These are phyloP conservation scores for Microdochium paspali DNA, from an alignment of 2,329 filamentous ascomycete genomes.

Conservation along the genomic window DNA sequence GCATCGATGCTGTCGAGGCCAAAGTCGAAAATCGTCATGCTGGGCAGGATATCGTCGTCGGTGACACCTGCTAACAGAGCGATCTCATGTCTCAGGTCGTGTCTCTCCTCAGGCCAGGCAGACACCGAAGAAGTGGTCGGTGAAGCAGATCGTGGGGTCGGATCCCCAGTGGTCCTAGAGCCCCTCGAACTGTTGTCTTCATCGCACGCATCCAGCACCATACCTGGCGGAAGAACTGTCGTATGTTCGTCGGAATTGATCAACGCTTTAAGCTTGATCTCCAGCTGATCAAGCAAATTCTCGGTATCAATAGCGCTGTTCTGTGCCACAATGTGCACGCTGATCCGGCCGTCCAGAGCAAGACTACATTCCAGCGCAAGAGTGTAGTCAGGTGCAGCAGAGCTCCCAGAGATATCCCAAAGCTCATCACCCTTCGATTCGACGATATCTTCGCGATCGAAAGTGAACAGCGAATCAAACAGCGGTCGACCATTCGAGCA, in stretches of 20 bases:
- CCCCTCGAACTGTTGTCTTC: not conserved
- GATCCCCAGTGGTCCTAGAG: not conserved
- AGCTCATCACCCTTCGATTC: conserved; percentile 20
- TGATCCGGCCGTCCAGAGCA: conserved; percentile 31
- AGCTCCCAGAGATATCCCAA: conserved; percentile 45
- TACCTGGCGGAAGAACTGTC: not conserved
- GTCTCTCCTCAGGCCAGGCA: conserved; percentile 47
- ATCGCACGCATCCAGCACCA: not conserved
- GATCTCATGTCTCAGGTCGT: conserved; percentile 50
- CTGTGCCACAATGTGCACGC: conserved; percentile 51
- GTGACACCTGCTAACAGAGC: conserved; percentile 48
- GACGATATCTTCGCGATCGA: conserved; percentile 45
- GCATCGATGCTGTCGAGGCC: conserved; percentile 89
- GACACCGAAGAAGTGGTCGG: conserved; percentile 25
- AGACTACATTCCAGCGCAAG: conserved; percentile 64
- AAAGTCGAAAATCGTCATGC: conserved; percentile 65
- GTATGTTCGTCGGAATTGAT: conserved; percentile 3
- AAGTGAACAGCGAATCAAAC: conserved; percentile 79
- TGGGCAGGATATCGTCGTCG: conserved; percentile 38
- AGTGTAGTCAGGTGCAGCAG: conserved; percentile 56
- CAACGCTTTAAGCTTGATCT: conserved; percentile 17
- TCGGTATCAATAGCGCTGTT: conserved; percentile 21
- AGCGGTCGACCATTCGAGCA: conserved; percentile 48
- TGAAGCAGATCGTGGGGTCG: not conserved
- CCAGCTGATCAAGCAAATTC: conserved; percentile 29